Conservation (phyloP, 345 rosid genomes). For the Anacardium occidentale region DNA sequence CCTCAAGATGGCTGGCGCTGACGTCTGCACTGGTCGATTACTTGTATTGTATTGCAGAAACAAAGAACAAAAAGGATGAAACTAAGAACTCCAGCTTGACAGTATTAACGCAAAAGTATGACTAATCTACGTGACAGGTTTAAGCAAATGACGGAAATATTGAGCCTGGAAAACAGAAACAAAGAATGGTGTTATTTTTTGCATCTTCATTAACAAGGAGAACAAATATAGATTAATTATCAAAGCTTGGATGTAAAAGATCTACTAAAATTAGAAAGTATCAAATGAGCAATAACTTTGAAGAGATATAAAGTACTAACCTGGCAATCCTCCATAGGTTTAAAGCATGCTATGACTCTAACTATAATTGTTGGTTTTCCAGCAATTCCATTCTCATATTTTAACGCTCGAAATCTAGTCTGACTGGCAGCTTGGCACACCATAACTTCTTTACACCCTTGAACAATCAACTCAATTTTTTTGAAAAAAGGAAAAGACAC, state of each 20-base stretch:
- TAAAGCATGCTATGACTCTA: conserved; percentile 94
- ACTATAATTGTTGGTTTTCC: conserved; percentile 80
- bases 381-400: conserved; percentile 83
- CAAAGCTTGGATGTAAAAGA: neutral
- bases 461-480: conserved; percentile 19
- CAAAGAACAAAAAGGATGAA: conserved; percentile 34
- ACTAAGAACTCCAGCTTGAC: conserved; percentile 49
- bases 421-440: conserved; percentile 98
- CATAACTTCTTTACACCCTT: conserved; percentile 66
- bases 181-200: conserved; percentile 10
- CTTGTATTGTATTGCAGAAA: conserved; percentile 38
- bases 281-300: neutral
- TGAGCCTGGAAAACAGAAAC: conserved; percentile 69
- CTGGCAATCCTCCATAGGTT: conserved; percentile 96
- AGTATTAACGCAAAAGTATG: conserved; percentile 21
- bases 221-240: neutral
- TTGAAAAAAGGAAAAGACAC: conserved; percentile 13
- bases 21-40: conserved; percentile 30
- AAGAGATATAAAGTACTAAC: conserved; percentile 39
- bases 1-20: conserved; percentile 42
- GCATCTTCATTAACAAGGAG: neutral
- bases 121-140: conserved; percentile 92
- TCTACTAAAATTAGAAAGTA: neutral
- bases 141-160: conserved; percentile 93
- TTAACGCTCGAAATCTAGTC: conserved; percentile 90